A percentile compares a stretch with the other conserved stretches of the same genome.
These are phyloP conservation scores for Arabis alpina DNA, from an alignment of 345 rosid species.

Conservation along the genomic window DNA sequence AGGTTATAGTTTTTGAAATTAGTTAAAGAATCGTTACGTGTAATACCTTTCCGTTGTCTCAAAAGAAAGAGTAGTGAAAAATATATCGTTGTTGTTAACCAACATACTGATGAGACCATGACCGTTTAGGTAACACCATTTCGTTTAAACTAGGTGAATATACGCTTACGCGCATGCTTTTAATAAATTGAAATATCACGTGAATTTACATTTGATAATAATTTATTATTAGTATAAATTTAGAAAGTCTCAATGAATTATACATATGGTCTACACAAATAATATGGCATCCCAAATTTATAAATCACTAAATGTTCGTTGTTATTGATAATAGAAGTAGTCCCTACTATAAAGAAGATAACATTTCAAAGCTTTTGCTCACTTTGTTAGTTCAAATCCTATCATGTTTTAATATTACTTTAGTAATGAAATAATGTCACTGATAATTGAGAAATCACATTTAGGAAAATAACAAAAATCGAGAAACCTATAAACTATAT, in stretches of 20 bases:
- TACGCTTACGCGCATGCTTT: too few species aligned
- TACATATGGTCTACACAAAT: conserved; percentile 7
- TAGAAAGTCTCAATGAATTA: neutral
- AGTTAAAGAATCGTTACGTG: neutral
- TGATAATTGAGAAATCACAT: conserved; percentile 40
- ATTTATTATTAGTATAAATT: neutral
- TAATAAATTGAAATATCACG: too few species aligned
- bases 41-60: neutral
- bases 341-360: conserved; percentile 35
- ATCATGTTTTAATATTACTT: conserved; percentile 29
- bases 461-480: conserved; percentile 35
- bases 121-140: too few species aligned
- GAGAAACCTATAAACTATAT: conserved; percentile 31
- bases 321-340: conserved; percentile 26
- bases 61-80: too few species aligned
- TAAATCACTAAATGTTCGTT: neutral
- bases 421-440: conserved; percentile 27
- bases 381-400: conserved; percentile 34
- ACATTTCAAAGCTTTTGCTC: conserved; percentile 21
- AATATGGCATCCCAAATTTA: conserved; percentile 14
- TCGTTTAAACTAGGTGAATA: too few species aligned
- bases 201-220: too few species aligned
- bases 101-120: too few species aligned
- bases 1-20: neutral
- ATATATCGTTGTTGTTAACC: too few species aligned